Base-by-base conservation (phyloP, 73 alveolate genomes). In the Paramecium bursaria region DNA sequence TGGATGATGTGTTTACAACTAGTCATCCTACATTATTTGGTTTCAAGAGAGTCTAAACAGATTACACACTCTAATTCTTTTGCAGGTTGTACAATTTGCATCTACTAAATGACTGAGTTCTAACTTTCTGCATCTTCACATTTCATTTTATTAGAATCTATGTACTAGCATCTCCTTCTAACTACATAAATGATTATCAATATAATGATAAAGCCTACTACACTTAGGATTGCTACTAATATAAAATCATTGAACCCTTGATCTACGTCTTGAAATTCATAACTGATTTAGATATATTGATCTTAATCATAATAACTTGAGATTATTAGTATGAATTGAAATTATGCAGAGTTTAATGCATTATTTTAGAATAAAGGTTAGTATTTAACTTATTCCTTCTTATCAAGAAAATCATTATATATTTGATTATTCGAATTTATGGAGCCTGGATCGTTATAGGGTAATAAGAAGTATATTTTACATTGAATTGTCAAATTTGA, bases 181-280 rank as follows among this genome's bases (percentile, higher is more conserved):
- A 67, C 82, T 7, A 67, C 35, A 67, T 25, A 67, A 15, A 67
- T 42, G 2, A 67, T 47, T 19, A 67, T 67, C 22, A 67, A 42
- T 31, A 67, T 39, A 14, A 67, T 67, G 9, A 67, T 67, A 39
- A 67, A 67, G 2, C 60, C 82, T 19, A 67, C 82, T 15, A 67
- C 82, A 42, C 82, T 67, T 30, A 67, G 57, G 0, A 67, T 67
- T 14, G 82, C 35, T 1, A 67, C 82, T 35, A 67, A 42, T 13
- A 67, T 67, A n/a, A 67, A 67, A 15, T 67, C 82, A 39, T 67
- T 39, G 33, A 67, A 67, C n/a, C n/a, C n/a, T n/a, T n/a, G n/a
- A n/a, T n/a, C n/a, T n/a, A n/a, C n/a, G n/a, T n/a, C n/a, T n/a
- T n/a, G n/a, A n/a, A n/a, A n/a, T n/a, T n/a, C n/a, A n/a, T n/a